Evolutionary conservation across 1,139 yeast species (phyloP), one percentile per base, ranked within the genome.

Genomic region (Suhomyces choctaworum): DNA sequence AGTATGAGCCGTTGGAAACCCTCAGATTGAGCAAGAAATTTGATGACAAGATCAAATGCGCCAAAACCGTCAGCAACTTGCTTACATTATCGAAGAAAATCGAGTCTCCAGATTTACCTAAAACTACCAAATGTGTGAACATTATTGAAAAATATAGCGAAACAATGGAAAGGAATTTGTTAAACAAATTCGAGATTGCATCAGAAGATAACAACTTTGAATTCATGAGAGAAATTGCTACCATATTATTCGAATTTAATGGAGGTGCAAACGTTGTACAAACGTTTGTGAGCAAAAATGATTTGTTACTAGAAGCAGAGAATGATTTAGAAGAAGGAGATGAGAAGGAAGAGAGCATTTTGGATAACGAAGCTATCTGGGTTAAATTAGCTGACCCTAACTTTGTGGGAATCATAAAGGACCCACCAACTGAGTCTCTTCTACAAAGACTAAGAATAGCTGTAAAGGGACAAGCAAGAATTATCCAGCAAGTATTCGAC

Each of bases 251-350:
- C 36, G 87, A 81, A 41, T 90, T 82, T 62, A 90, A 92, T 52
- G 94, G 90, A 8, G 97, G 97, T 7, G 72, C 79, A 4, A 81
- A 82, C 41, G 94, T 89, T 9, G 83, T 88, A 10, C 89, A 83
- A 54, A 78, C 85, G 34, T 90, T 87, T 61, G 88, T 89, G 27
- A 82, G 80, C 52, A 89, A 85, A 53, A 89, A 85, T 55, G 86
- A 81, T 40, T 77, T 84, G 42, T 82, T 86, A 54, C 62, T 76
- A 36, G 51, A 45, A 11, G 58, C 58, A 6, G 64, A 58, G 30
- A 56, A 52, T 17, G 55, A 56, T 17, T 62, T 54, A 15, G 60
- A 52, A 9, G 73, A 73, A 20, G 67, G 66, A 9, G 29, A 25
- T 5, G 40, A 40, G 12, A 56, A 57, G 14, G 76, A 74, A 25